A percentile compares a stretch with the other conserved stretches of the same genome.
Conservation (phyloP, 208 protist species). For the Plasmodiophora brassicae region DNA sequence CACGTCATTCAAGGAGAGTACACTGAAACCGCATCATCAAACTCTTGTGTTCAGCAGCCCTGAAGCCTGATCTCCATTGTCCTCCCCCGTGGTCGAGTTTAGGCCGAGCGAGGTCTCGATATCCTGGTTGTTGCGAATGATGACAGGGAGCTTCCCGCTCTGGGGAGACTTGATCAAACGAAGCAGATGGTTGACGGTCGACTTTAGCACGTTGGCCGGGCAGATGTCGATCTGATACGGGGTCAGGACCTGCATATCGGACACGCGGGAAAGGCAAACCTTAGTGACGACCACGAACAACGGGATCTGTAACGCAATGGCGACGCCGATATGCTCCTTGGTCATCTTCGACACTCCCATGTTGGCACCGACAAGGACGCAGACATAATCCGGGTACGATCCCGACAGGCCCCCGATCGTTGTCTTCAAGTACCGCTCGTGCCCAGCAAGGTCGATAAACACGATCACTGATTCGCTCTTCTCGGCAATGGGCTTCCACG, state of each 20-base stretch:
- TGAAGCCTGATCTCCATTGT: too few species aligned
- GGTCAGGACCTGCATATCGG: background rate
- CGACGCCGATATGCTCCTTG: conserved; percentile 89
- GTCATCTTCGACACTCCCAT: conserved; percentile 76
- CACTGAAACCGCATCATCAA: too few species aligned
- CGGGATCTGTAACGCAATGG: conserved; percentile 87
- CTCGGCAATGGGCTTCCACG: conserved; percentile 33
- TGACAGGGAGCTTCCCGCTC: conserved; percentile 81
- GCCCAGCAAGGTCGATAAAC: conserved; percentile 92
- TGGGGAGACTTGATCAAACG: conserved; percentile 84
- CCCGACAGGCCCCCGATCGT: conserved; percentile 93
- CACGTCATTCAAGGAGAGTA: too few species aligned
- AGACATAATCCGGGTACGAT: conserved; percentile 85
- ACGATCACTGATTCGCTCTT: conserved; percentile 83
- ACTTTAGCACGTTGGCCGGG: conserved; percentile 76
- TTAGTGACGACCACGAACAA: conserved; percentile 91
- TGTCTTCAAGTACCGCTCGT: conserved; percentile 94
- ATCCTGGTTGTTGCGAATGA: conserved; percentile 69
- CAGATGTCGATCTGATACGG: conserved; percentile 71
- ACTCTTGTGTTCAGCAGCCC: too few species aligned
- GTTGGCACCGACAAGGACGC: conserved; percentile 62
- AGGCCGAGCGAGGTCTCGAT: conserved; percentile 73
- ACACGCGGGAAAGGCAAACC: conserved; percentile 58
- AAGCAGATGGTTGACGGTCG: conserved; percentile 70
- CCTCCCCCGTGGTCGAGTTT: too few species aligned